Base-by-base conservation (phyloP, 1,284 basidiomycete genomes). In the Phellopilus nigrolimitatus region DNA sequence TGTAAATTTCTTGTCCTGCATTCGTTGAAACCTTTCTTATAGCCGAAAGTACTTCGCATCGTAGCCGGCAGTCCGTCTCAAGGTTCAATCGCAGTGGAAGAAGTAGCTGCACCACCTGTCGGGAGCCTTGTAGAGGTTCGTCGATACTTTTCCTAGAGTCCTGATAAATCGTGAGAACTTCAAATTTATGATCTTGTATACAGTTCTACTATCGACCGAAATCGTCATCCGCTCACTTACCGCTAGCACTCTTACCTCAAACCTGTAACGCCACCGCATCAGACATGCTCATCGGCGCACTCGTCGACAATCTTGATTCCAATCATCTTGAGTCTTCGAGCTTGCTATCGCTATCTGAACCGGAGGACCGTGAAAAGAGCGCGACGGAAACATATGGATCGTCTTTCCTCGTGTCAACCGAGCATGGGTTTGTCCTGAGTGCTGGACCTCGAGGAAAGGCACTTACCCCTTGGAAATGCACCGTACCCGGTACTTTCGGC, bases 21-120 rank as follows among this genome's bases (percentile, higher is more conserved):
- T 9, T 12, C 12, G n/a, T 5, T 7, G 21, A 38, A 22, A 41
- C 10, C 12, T 27, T n/a, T 3, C 21, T 28, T 34, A 28, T 27
- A 33, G 53, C 39, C 34, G 15, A 45, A 42, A 28, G 7, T 54
- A 33, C 25, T 42, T 25, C 40, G 43, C 21, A 46, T 54, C 19
- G 24, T 54, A 19, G 53, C 53, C 13, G 53, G 53, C 22, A 47
- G 43, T 33, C 54, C 54, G 10, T 51, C 54, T 22, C 13, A 44
- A 41, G 54, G 54, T 12, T 55, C 54, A 36, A 51, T 55, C 30
- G 54, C 54, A 3, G 43, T 55, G 12, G 54, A 55, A 39, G 44
- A 51, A 17, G 54, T 51, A 12, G 25, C 49, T 8, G 53, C 53
- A 10, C 53, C 53, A 1, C 42, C 31, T 31, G 48, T 10, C 9